Evolutionary conservation across 257 asterid genomes (phyloP), one percentile per base, ranked within the genome.

Genomic region (Ilex aquifolium): DNA sequence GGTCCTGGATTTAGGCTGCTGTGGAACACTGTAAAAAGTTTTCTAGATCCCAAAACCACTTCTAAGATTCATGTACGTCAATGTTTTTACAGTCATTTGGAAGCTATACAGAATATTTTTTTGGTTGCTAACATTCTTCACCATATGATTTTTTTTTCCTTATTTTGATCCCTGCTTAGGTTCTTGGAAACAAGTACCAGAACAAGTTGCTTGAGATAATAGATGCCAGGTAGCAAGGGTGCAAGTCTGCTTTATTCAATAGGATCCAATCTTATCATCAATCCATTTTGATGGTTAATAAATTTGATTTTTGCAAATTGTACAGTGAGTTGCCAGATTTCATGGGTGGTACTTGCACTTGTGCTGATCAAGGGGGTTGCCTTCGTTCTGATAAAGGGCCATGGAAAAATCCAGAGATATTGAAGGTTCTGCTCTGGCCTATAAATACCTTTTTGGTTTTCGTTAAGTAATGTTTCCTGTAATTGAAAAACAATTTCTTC

Each of bases 341-440:
- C 74, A 62, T 88, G 68, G 96, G 95, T 56, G 95, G 95, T 65
- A 72, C 51, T 57, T 87, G 95, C 59, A 77, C 82, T 48, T 88
- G 95, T 74, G 86, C 90, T 31, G 84, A 83, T 72, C 77, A 81
- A 73, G 94, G 95, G 53, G 96, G 95, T 50, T 88, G 95, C 68
- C 81, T 88, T 57, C 85, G 76, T 59, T 88, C 95, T 58, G 96
- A 85, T 74, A 88, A 88, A 78, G 96, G 95, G 51, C 96, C 96
- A 46, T 88, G 96, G 95, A 83, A 83, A 71, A 76, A 85, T 74
- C 91, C 89, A 2, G 86, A 78, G 55, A 81, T 88, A 64, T 72
- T 83, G 66, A 85, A 88, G 96, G 96, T 85, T 4, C 8, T 39
- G 10, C 6, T 10, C 14, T 5, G 10, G n/a, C 52, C 3, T 46